Base-by-base conservation (phyloP, 2,329 filamentous ascomycete genomes). In the Verticillium alfalfae region DNA sequence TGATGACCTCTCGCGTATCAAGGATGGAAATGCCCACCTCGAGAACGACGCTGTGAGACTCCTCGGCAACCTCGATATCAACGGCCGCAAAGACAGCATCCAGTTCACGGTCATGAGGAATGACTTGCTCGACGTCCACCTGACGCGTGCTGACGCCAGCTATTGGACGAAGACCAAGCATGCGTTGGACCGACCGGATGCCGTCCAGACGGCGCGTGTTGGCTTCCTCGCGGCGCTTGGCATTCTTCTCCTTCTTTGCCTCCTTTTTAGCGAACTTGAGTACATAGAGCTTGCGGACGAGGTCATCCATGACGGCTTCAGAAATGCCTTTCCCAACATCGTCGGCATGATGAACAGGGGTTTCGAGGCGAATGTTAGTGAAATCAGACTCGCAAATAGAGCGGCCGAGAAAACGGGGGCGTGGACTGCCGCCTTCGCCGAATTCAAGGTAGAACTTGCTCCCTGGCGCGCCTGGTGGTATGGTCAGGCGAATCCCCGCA, bases 1-100 rank as follows among this genome's bases (percentile, higher is more conserved):
- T 76, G 1, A 75, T 68, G 26, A 92, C 70, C 41, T 83, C 73
- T 5, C 73, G 67, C 1, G 90, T 93, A 71, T 98, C 93, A 0
- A 98, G 79, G 2, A 88, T 88, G 1, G 92, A 88, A 49, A 99
- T 80, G 1, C 95, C 95, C 45, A 99, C 81, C 73, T 99, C 95
- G 0, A 93, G 96, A 62, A 98, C 83, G 13, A 84, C 78, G 38
- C 81, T 78, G 13, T 86, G 84, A 55, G 84, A 79, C 26, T 77
- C 75, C 72, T 99, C 95, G 62, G 88, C 91, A 1, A 89, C 87
- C 73, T 99, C 95, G 37, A 95, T 79, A 68, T 99, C 95, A 55
- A 98, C 80, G 64, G 84, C 87, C 62, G 97, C 79, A 67, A 97
- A 89, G 8, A 96, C 81, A 1, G 59, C 60, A 3, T 65, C 57